Base-by-base conservation (phyloP, 1,284 basidiomycete species). In the Microstroma glucosiphilum region DNA sequence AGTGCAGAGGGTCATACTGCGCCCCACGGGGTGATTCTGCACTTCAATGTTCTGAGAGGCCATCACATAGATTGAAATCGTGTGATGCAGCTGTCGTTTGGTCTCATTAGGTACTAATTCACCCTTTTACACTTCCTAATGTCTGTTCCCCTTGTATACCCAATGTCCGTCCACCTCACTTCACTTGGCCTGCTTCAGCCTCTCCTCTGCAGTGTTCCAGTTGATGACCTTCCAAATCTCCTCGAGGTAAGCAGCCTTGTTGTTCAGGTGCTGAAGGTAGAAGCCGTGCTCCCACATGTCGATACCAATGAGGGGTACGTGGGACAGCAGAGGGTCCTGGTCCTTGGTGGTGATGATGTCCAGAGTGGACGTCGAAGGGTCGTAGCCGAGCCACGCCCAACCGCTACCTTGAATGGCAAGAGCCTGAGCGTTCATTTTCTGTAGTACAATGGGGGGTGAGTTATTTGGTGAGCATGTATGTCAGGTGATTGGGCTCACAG, bases 221-320 rank as follows among this genome's bases (percentile, higher is more conserved):
- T 79, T 79, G 70, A 78, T 76, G 37, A 78, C 77, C 19, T 72
- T 62, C 77, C 77, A 79, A 60, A 79, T 77, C 41, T 70, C 71
- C 70, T 79, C 77, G 59, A 79, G 75, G 75, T 79, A 79, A 60
- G 70, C 70, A 15, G 73, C 75, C 70, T 77, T 77, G 61, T 72
- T 70, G 69, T 79, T 79, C 64, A 76, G 66, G 70, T 79, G 77
- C 66, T 79, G 75, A 8, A 60, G 69, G 66, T 77, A 77, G 67
- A 68, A 77, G 15, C 71, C 73, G 61, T 79, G 77, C 65, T 79
- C 77, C 77, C 77, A 79, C 7, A 75, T 74, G 43, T 79, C 77
- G 41, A 79, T 70, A 30, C 76, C 76, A 62, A 79, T 72, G 43
- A 79, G 62, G 9, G 77, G 77, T 8, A 69, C 65, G 58, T 77